A percentile compares a stretch with the other conserved stretches of the same genome.
Evolutionary conservation across 164 flowering plant species (phyloP).

Genomic region (Annona squamosa): DNA sequence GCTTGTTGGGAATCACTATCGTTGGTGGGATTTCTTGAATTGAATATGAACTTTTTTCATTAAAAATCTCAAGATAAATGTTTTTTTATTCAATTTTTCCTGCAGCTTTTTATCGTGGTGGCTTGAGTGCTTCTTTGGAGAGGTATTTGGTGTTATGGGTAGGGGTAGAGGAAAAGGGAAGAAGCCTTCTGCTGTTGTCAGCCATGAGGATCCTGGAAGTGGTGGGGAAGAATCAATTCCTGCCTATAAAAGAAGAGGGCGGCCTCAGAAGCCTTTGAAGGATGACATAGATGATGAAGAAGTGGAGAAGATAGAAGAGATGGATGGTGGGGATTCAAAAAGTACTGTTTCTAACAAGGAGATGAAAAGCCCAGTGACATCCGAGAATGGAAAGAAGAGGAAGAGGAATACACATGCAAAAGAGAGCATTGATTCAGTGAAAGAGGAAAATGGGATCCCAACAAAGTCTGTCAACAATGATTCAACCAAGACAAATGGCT

Average conservation of each 20-base stretch:
- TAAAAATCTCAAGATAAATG: too few relatives aligned
- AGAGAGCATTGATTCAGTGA: conserved; percentile 33
- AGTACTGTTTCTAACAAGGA: conserved; percentile 26
- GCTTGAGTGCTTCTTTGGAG: conserved; percentile 11
- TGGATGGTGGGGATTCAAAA: conserved; percentile 31
- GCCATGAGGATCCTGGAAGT: conserved; percentile 59
- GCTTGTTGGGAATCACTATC: background rate
- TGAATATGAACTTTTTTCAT: background rate
- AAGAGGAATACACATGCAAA: conserved; percentile 36
- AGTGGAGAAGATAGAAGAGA: conserved; percentile 38
- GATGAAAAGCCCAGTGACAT: conserved; percentile 18
- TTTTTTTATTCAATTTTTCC: background rate
- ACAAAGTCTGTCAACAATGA: conserved; percentile 32
- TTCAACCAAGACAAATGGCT: conserved; percentile 44
- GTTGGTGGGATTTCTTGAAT: background rate
- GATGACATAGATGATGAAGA: conserved; percentile 61
- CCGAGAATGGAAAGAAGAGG: conserved; percentile 57
- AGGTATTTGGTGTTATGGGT: conserved; percentile 39
- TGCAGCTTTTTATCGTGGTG: conserved; percentile 21
- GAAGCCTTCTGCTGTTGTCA: conserved; percentile 36
- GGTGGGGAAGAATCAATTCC: conserved; percentile 72
- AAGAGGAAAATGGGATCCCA: conserved; percentile 47
- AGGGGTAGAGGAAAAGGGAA: conserved; percentile 82
- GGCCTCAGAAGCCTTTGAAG: conserved; percentile 70
- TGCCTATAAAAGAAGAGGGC: conserved; percentile 64